Base-by-base conservation (phyloP, 192 early-diverging fungal genomes). In the Oehlia diaphana region DNA sequence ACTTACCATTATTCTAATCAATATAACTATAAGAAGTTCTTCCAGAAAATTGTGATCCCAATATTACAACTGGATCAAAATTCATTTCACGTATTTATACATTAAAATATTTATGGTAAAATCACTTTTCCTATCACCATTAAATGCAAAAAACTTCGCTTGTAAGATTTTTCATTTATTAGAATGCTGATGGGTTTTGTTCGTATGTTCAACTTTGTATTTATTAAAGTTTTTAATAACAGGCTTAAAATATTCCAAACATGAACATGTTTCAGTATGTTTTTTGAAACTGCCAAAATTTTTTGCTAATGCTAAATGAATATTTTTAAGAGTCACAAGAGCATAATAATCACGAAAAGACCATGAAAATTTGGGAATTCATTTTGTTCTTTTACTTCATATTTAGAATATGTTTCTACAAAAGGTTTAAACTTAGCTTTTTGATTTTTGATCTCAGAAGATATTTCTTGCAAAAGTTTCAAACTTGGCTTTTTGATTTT, bases 51-150 rank as follows among this genome's bases (percentile, higher is more conserved):
- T 80, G 79, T 23, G 73, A 76, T 49, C 79, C 79, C 19, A 53
- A 78, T 33, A 80, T 62, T 10, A 80, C 44, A 33, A 80, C 74
- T 0, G 79, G 79, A 47, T 80, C 47, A 9, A 67, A 19, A 13
- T 65, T 35, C 19, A 28, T 67, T 31, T 35, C 26, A 53, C 62
- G 58, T 62, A 80, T 10, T 76, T 42, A 75, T 80, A 76, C 21
- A 63, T 26, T 23, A 80, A 77, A n/a, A 71, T 65, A 72, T 72
- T 74, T 31, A 75, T 44, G 0, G 65, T 76, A 21, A 63, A 74
- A 73, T 80, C 79, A 63, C 49, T 75, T 77, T 74, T 47, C 79
- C 79, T 58, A 80, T 80, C 19, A 75, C 53, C 79, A 80, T 80
- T 37, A 80, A 53, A 74, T 80, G 79, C 10, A 74, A 47, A 3